Evolutionary conservation across 192 early-diverging fungal species (phyloP).

Genomic region (Rhizoclosmatium globosum): DNA sequence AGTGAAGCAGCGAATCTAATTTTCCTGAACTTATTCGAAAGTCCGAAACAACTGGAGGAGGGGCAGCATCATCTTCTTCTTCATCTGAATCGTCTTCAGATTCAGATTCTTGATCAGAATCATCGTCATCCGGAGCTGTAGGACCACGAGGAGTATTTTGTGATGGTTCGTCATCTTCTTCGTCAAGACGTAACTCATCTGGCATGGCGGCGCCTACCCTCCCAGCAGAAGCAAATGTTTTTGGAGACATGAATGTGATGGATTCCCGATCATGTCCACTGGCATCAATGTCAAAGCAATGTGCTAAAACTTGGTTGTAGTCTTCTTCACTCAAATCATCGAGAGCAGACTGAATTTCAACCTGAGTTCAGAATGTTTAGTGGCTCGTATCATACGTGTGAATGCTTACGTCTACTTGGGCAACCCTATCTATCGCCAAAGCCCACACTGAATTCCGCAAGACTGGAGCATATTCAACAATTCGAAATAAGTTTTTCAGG

Average conservation of each 20-base stretch:
- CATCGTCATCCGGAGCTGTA: neutral
- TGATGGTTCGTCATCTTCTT: slow-evolving; percentile 31
- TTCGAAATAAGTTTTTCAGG: slow-evolving; percentile 77
- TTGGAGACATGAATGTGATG: slow-evolving; percentile 21
- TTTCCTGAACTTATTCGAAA: slow-evolving; percentile 38
- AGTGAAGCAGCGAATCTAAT: slow-evolving; percentile 48
- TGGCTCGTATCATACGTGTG: neutral
- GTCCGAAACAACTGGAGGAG: slow-evolving; percentile 36
- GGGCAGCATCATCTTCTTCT: slow-evolving; percentile 27
- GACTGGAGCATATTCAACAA: slow-evolving; percentile 79
- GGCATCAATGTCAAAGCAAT: slow-evolving; percentile 67
- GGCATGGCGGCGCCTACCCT: slow-evolving; percentile 21
- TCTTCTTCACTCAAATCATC: slow-evolving; percentile 80
- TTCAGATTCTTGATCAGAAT: slow-evolving; percentile 20
- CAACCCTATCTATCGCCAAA: slow-evolving; percentile 81
- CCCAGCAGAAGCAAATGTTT: slow-evolving; percentile 25
- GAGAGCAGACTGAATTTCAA: slow-evolving; percentile 89
- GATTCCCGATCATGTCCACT: slow-evolving; percentile 35
- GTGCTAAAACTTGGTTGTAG: slow-evolving; percentile 50
- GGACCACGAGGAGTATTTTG: neutral
- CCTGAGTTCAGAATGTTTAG: slow-evolving; percentile 44
- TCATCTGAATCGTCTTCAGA: slow-evolving; percentile 42
- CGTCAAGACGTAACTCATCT: slow-evolving; percentile 57
- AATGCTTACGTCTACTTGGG: slow-evolving; percentile 83
- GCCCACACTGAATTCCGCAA: slow-evolving; percentile 75